A percentile compares a stretch with the other conserved stretches of the same genome.
Evolutionary conservation across 805 yeast species (phyloP).

Genomic region (Saccharomycopsis guyanensis): DNA sequence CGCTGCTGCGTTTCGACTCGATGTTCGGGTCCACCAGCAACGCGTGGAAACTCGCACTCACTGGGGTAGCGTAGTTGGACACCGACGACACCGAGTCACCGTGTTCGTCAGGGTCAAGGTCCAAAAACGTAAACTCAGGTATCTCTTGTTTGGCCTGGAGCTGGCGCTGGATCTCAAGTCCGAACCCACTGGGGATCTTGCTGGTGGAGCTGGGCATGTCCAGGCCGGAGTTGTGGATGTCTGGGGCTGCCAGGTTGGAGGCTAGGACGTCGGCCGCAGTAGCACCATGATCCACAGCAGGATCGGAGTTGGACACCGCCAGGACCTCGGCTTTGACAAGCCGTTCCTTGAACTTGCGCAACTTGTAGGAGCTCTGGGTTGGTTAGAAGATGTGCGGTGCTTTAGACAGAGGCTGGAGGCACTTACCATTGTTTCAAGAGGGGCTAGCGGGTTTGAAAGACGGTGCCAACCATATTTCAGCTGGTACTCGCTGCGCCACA

Average conservation of each 20-base stretch:
- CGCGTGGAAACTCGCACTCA: not conserved
- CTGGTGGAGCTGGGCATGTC: constrained; percentile 7
- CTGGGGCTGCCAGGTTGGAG: constrained; percentile 6
- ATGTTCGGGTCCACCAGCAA: not conserved
- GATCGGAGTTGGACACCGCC: not conserved
- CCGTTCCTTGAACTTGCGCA: constrained; percentile 19
- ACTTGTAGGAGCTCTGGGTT: constrained; percentile 17
- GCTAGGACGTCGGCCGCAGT: too few relatives aligned
- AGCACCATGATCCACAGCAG: too few relatives aligned
- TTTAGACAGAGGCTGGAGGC: too few relatives aligned
- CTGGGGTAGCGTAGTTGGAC: not conserved
- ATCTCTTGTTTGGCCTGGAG: not conserved
- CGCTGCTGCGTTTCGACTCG: not conserved
- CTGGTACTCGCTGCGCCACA: too few relatives aligned
- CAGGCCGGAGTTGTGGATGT: constrained; percentile 5
- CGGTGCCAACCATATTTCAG: too few relatives aligned
- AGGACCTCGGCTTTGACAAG: not conserved
- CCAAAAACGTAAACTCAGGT: not conserved
- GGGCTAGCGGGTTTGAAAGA: too few relatives aligned
- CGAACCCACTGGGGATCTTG: constrained; percentile 21
- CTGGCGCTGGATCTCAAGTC: constrained; percentile 16
- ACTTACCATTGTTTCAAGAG: too few relatives aligned
- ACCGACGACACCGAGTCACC: not conserved
- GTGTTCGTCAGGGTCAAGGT: not conserved
- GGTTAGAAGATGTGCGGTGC: too few relatives aligned